These are phyloP conservation scores for Boletus vermiculosoides DNA, from an alignment of 768 basidiomycete species.

Conservation along the genomic window DNA sequence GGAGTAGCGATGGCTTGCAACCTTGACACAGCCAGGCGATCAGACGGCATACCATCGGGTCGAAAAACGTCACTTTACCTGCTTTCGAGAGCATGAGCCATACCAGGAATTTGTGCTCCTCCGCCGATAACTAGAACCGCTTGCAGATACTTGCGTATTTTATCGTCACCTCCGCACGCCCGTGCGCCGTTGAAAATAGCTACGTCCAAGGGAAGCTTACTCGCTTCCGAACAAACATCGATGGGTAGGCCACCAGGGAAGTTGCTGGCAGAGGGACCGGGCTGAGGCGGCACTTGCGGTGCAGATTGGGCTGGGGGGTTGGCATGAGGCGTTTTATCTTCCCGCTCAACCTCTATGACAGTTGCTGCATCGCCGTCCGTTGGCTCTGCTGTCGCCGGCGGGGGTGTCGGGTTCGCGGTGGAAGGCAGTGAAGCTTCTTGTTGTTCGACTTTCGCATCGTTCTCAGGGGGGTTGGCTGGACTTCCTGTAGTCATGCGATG, in stretches of 20 bases:
- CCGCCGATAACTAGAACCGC: conserved; percentile 89
- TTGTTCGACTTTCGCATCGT: conserved; percentile 33
- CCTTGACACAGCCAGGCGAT: conserved; percentile 26
- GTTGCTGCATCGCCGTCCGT: conserved; percentile 34
- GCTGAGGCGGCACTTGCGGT: conserved; percentile 14
- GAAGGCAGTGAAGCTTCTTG: conserved; percentile 34
- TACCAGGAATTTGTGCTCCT: conserved; percentile 73
- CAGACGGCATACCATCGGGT: conserved; percentile 1
- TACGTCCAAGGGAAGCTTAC: conserved; percentile 88
- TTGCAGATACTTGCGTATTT: conserved; percentile 84
- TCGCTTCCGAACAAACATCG: conserved; percentile 81
- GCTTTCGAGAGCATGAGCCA: conserved; percentile 85
- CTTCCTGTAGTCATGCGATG: conserved; percentile 16
- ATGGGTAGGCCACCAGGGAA: conserved; percentile 51
- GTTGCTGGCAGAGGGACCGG: conserved; percentile 28
- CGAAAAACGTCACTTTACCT: conserved; percentile 44
- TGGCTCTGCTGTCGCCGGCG: conserved; percentile 23
- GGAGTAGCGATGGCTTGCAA: conserved; percentile 84
- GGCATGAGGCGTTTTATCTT: conserved; percentile 33
- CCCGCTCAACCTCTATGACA: conserved; percentile 49
- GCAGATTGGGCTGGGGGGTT: conserved; percentile 28
- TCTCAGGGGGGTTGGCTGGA: conserved; percentile 23
- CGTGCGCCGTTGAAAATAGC: conserved; percentile 90
- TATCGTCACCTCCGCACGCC: conserved; percentile 86
- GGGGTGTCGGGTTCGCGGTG: conserved; percentile 33